These are phyloP conservation scores for Gloeopeniophorella convolvens DNA, from an alignment of 768 basidiomycete species.

Conservation along the genomic window DNA sequence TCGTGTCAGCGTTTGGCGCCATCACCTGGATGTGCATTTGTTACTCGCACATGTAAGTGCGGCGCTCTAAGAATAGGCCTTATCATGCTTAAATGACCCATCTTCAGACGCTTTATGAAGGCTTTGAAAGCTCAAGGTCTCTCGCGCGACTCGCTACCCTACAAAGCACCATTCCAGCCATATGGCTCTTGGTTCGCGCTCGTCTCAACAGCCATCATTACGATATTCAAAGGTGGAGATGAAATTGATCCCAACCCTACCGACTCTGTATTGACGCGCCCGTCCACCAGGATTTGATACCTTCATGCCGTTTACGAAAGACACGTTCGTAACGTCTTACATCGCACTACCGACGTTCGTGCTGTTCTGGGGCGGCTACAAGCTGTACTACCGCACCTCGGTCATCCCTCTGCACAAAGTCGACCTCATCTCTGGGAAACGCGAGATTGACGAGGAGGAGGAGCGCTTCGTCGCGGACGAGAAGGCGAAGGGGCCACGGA, in stretches of 20 bases:
- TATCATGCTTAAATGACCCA: slow-evolving; percentile 14
- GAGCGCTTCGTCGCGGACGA: slow-evolving; percentile 41
- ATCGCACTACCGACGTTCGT: slow-evolving; percentile 32
- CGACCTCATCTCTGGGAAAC: slow-evolving; percentile 54
- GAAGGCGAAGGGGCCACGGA: slow-evolving; percentile 23
- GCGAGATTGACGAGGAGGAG: slow-evolving; percentile 60
- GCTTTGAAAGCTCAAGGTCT: slow-evolving; percentile 41
- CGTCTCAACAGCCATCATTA: slow-evolving; percentile 44
- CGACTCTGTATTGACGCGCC: slow-evolving; percentile 21
- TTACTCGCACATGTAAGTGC: slow-evolving; percentile 52
- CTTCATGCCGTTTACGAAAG: slow-evolving; percentile 41
- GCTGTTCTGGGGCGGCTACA: slow-evolving; percentile 33
- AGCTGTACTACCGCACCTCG: slow-evolving; percentile 30
- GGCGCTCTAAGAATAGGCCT: background rate
- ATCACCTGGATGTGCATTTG: slow-evolving; percentile 41
- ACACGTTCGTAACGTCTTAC: slow-evolving; percentile 55
- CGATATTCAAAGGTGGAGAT: slow-evolving; percentile 46
- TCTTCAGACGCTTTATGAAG: slow-evolving; percentile 41
- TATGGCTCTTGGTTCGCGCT: slow-evolving; percentile 58
- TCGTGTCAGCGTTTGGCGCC: slow-evolving; percentile 37
- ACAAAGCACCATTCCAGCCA: slow-evolving; percentile 58
- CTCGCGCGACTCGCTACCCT: slow-evolving; percentile 37
- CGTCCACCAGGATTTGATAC: slow-evolving; percentile 32
- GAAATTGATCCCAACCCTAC: slow-evolving; percentile 20
- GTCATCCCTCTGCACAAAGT: slow-evolving; percentile 41